Evolutionary conservation across 75 land plant species (phyloP).

Genomic region (Selaginella tamariscina): DNA sequence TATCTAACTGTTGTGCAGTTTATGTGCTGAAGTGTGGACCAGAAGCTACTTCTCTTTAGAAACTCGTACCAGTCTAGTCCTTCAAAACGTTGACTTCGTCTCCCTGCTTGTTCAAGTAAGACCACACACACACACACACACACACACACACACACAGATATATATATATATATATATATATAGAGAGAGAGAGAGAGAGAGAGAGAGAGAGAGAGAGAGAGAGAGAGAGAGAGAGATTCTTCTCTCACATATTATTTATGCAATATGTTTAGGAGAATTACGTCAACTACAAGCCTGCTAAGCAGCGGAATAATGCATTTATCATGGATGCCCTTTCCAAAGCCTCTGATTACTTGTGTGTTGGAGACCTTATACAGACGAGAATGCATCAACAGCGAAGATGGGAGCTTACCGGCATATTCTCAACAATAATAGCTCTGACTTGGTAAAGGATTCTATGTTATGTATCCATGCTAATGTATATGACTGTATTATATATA

Average conservation of each 20-base stretch:
- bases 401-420: background rate
- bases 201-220: no score
- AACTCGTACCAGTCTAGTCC: background rate
- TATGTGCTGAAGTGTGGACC: background rate
- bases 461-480: no score
- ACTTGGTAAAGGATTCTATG: background rate
- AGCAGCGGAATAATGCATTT: background rate
- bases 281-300: background rate
- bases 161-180: no score
- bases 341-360: background rate
- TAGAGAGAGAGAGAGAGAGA: no score
- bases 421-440: background rate
- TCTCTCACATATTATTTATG: no score
- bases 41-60: background rate
- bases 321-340: background rate
- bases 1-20: no score
- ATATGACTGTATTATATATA: background rate
- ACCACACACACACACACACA: background rate
- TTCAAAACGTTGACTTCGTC: background rate
- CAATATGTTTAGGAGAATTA: background rate
- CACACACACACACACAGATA: no score
- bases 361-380: background rate
- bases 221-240: no score
- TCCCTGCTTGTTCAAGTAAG: background rate
- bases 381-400: background rate